Conservation (phyloP, 805 yeast genomes). For the Millerozyma acaciae region DNA sequence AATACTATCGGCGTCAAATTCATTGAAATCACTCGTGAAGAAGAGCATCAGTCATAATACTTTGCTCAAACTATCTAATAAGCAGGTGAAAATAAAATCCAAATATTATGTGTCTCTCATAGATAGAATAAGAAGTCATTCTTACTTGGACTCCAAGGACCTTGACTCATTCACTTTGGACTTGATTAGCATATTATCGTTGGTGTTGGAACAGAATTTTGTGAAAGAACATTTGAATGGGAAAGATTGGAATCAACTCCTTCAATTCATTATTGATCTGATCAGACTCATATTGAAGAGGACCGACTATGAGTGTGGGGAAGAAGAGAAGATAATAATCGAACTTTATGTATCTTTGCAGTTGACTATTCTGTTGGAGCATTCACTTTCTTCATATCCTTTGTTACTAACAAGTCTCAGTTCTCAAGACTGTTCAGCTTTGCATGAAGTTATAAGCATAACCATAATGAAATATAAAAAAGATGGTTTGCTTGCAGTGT, state of each 20-base stretch:
- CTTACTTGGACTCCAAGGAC: constrained; percentile 11
- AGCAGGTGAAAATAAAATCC: constrained; percentile 14
- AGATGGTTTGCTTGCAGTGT: constrained; percentile 21
- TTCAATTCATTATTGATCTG: constrained; percentile 20
- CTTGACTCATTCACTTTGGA: constrained; percentile 23
- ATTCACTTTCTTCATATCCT: constrained; percentile 13
- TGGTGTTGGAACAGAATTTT: constrained; percentile 18
- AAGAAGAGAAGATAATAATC: constrained; percentile 18
- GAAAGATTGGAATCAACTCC: constrained; percentile 24
- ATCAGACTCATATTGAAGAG: constrained; percentile 11
- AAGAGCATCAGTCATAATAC: constrained; percentile 10
- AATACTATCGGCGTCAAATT: constrained; percentile 27
- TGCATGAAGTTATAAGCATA: constrained; percentile 16
- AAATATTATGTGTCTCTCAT: constrained; percentile 19
- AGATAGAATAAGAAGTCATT: constrained; percentile 14
- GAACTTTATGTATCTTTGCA: constrained; percentile 17
- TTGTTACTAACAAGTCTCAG: constrained; percentile 14
- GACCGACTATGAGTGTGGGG: constrained; percentile 1
- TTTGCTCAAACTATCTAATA: neutral
- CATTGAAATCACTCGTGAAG: constrained; percentile 23
- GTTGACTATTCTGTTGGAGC: constrained; percentile 20
- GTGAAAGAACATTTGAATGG: constrained; percentile 30
- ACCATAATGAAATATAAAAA: constrained; percentile 15
- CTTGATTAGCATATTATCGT: constrained; percentile 18
- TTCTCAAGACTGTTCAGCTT: constrained; percentile 12